Evolutionary conservation across 805 yeast species (phyloP).

Genomic region (Yarrowia sp.): DNA sequence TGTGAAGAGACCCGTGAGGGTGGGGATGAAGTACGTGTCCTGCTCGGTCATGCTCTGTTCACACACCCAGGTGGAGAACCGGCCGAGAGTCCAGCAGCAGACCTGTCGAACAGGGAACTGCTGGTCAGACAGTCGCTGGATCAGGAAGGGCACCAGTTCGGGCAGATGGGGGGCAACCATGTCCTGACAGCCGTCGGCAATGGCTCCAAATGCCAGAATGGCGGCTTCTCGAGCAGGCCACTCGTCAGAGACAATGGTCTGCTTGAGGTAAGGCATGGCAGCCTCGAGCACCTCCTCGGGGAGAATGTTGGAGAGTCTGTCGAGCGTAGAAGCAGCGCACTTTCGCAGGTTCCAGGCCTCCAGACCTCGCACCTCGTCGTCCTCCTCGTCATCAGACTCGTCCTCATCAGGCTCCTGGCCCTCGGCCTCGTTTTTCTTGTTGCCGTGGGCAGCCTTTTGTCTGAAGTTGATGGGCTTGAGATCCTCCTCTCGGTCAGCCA

Average conservation of each 20-base stretch:
- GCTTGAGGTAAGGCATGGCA: constrained; percentile 77
- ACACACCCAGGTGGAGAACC: constrained; percentile 82
- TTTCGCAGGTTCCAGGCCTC: constrained; percentile 91
- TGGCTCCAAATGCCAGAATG: constrained; percentile 92
- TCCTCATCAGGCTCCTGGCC: constrained; percentile 60
- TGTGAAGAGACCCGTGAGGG: constrained; percentile 73
- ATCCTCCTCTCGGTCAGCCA: constrained; percentile 86
- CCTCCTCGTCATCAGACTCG: constrained; percentile 75
- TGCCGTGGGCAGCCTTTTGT: constrained; percentile 56
- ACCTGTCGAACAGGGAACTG: constrained; percentile 91
- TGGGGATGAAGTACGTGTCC: constrained; percentile 68
- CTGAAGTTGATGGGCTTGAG: constrained; percentile 82
- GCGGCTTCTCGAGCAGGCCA: constrained; percentile 96
- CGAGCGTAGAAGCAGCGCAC: constrained; percentile 93
- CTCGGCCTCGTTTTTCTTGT: constrained; percentile 44
- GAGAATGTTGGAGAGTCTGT: constrained; percentile 70
- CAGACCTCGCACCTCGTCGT: constrained; percentile 68
- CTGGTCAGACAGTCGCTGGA: constrained; percentile 73
- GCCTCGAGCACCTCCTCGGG: constrained; percentile 72
- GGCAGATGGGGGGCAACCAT: constrained; percentile 76
- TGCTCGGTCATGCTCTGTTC: constrained; percentile 50
- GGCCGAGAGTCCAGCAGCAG: constrained; percentile 92
- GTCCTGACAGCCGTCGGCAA: constrained; percentile 85
- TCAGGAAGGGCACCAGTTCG: constrained; percentile 80
- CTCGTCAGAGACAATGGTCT: constrained; percentile 67